Percentiles rank a stretch among this genome's conserved stretches.
These are phyloP conservation scores for Dendrocalamus sinicus DNA, from an alignment of 176 grass and related monocot species.

Conservation along the genomic window DNA sequence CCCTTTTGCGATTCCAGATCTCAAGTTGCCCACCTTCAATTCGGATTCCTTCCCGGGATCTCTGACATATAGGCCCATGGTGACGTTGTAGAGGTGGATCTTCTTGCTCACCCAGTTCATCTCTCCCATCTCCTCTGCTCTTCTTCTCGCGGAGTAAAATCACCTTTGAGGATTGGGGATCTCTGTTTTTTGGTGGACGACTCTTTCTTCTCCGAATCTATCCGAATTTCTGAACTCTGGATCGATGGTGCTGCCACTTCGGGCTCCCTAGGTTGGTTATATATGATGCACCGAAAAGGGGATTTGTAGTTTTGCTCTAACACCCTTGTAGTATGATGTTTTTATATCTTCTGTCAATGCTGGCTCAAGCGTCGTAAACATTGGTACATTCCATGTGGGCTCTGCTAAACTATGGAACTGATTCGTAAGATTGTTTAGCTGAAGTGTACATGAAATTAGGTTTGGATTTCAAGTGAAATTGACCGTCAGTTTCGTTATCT, in stretches of 20 bases:
- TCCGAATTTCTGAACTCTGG: not conserved
- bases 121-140: slow-evolving; percentile 21
- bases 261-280: not conserved
- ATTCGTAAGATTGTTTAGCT: no score
- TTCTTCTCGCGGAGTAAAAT: not conserved
- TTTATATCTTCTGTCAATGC: not conserved
- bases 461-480: no score
- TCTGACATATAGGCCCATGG: slow-evolving; percentile 66
- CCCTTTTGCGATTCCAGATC: no score
- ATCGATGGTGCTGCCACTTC: not conserved
- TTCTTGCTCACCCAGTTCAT: slow-evolving; percentile 59
- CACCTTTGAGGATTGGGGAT: not conserved
- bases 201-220: not conserved
- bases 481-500: no score
- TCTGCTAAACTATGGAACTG: no score
- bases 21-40: no score
- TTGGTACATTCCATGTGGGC: no score
- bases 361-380: no score
- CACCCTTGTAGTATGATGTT: not conserved
- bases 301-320: not conserved
- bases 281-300: not conserved
- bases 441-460: no score
- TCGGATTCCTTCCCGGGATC: no score
- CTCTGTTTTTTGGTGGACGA: not conserved
- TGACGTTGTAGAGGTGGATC: slow-evolving; percentile 70